Evolutionary conservation across 2,329 filamentous ascomycete genomes (phyloP), one percentile per base, ranked within the genome.

Genomic region (Colletotrichum costaricense): DNA sequence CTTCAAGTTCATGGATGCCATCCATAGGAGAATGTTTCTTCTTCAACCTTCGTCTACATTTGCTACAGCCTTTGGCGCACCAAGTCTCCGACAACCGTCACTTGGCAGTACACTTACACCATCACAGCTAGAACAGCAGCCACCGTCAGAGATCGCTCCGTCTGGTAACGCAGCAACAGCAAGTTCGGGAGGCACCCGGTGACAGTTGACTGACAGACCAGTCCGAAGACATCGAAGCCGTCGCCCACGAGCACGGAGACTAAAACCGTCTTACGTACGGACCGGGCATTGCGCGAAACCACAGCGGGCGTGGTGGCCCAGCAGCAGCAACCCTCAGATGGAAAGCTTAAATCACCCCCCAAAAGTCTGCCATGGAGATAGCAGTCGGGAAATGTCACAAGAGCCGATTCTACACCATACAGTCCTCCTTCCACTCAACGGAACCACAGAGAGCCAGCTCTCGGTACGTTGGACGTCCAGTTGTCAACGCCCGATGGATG

Each of bases 201-300:
- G 33, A 59, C 52, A 52, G 30, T 56, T 65, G 60, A 62, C 56
- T 46, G 59, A 62, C 55, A 49, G 28, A 26, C 28, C 65, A 60
- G 28, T 30, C 22, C 22, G n/a, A 12, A 33, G 70, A 56, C 46
- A 56, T 49, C 7, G 19, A 49, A 19, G 42, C 42, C 22, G 24
- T 54, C 55, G 66, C 54, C 55, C 65, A 63, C 42, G 69, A 52
- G 66, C 69, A 62, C 67, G 46, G 60, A 22, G 67, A 73, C 71
- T 66, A 59, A 56, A 42, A 56, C 55, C 70, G 12, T n/a, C 33
- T 46, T 57, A 57, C 67, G 60, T 72, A 58, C 60, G 46, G 46
- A 62, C 60, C 71, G 71, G 67, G 67, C 71, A 70, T 66, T 73
- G 67, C 67, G 60, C 56, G 55, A 73, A 70, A 65, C 70, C 54